Evolutionary conservation across 129 eudicot genomes (phyloP), one percentile per base, ranked within the genome.

Genomic region (Heracleum sosnowskyi): DNA sequence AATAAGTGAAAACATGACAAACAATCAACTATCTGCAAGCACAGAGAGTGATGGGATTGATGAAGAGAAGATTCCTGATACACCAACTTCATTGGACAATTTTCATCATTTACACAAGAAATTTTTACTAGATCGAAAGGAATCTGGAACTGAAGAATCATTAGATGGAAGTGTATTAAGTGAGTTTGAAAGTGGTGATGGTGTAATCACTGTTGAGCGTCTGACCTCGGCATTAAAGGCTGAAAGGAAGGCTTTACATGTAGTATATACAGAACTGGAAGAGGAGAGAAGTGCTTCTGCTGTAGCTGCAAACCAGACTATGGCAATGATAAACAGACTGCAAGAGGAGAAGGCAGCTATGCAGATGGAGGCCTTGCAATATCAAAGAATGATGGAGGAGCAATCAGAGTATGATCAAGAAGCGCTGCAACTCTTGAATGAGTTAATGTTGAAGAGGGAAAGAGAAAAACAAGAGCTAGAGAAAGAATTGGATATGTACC

Each of bases 351-450:
- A 95, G 66, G 97, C 99, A 11, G 91, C 93, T 12, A 92, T 95
- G 96, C 97, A 92, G 75, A 95, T 95, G 99, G 99, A 95, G 78
- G 99, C 99, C 45, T 84, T 90, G 81, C 99, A 95, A 53, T 95
- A 95, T 64, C 99, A 95, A 81, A 85, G 99, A 77, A 95, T 95
- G 99, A 92, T 95, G 97, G 99, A 95, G 75, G 99, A 95, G 77
- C 99, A 95, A 80, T 87, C 99, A 0, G 99, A 95, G 85, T 95
- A 95, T 60, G 99, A 95, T 82, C 99, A 95, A 85, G 99, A 95
- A 87, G 97, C 99, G 29, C 77, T 95, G 86, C 96, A 95, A 60
- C 87, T 95, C 12, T n/a, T 95, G 76, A 95, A 95, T 78, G 99
- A 95, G 81, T 92, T 95, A 62, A 86, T 95, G 94, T 88, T 87